phyloP scores from a whole-genome alignment of 257 asterid species.

The Ilex asprella region DNA sequence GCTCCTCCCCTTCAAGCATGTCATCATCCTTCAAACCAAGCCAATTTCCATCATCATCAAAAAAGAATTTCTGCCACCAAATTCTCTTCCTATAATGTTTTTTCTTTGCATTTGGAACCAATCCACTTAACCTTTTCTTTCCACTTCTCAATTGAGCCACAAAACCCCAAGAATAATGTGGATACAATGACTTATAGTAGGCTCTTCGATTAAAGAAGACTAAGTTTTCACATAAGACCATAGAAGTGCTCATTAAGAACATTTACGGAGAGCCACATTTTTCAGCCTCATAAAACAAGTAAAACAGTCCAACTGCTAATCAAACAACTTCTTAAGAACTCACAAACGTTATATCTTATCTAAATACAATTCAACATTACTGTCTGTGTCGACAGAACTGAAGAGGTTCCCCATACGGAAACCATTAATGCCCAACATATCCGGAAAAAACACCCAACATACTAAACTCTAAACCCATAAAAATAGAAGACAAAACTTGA shows the following conservation, averaged over 20 bases:
- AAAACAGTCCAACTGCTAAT: constrained; percentile 9
- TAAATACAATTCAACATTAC: too few species aligned
- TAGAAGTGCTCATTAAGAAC: constrained; percentile 89
- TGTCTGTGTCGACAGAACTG: too few species aligned
- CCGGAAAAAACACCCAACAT: too few species aligned
- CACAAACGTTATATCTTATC: too few species aligned
- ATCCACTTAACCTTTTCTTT: constrained; percentile 43
- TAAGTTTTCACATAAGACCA: constrained; percentile 53
- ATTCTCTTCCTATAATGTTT: constrained; percentile 40
- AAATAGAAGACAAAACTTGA: too few species aligned
- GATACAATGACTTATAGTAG: constrained; percentile 20
- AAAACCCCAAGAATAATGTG: constrained; percentile 19
- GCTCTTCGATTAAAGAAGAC: constrained; percentile 28
- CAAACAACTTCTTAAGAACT: neutral
- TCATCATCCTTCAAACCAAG: constrained; percentile 79
- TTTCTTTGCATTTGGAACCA: constrained; percentile 67
- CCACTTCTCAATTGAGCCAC: constrained; percentile 29
- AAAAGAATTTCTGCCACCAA: constrained; percentile 85
- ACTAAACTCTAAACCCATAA: too few species aligned
- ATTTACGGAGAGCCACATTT: constrained; percentile 56
- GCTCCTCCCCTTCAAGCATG: constrained; percentile 49
- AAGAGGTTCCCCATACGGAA: too few species aligned
- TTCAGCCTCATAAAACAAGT: constrained; percentile 40
- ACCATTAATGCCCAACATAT: too few species aligned
- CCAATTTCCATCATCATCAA: constrained; percentile 88